phyloP scores from a whole-genome alignment of 2,329 filamentous ascomycete genomes.

The Pseudogymnoascus sp. region DNA sequence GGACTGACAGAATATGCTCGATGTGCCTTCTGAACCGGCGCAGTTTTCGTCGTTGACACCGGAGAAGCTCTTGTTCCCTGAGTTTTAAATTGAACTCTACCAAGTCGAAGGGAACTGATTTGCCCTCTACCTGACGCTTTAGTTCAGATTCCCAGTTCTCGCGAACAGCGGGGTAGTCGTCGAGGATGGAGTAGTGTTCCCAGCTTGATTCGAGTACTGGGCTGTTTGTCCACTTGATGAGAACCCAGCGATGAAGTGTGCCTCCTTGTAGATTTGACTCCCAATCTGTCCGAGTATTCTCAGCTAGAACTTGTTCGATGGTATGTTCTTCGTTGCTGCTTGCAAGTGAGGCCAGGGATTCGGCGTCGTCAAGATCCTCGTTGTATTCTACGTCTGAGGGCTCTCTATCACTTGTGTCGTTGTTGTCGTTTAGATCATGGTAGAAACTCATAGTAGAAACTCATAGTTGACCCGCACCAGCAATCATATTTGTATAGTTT shows the following conservation, averaged over 20 bases:
- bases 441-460: constrained; percentile 6
- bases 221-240: constrained; percentile 30
- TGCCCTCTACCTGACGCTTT: constrained; percentile 24
- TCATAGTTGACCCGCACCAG: constrained; percentile 5
- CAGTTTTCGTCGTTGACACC: constrained; percentile 22
- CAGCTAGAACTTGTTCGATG: constrained; percentile 26
- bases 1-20: constrained; percentile 24
- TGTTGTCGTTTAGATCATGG: constrained; percentile 8
- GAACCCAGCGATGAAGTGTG: constrained; percentile 24
- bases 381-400: constrained; percentile 7
- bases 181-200: constrained; percentile 23
- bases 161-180: constrained; percentile 21
- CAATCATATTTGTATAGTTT: constrained; percentile 8
- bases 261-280: constrained; percentile 13
- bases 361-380: constrained; percentile 16
- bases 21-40: constrained; percentile 25
- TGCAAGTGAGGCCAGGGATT: constrained; percentile 27
- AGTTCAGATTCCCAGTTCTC: constrained; percentile 25
- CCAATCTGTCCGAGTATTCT: constrained; percentile 15
- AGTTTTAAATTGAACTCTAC: constrained; percentile 23
- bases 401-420: constrained; percentile 9
- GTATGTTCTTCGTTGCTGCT: constrained; percentile 27
- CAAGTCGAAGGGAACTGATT: constrained; percentile 25
- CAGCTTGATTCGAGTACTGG: constrained; percentile 27
- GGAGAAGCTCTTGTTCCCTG: constrained; percentile 20